Evolutionary conservation across 441 rosid species (phyloP).

Genomic region (Euphorbia celastroides): DNA sequence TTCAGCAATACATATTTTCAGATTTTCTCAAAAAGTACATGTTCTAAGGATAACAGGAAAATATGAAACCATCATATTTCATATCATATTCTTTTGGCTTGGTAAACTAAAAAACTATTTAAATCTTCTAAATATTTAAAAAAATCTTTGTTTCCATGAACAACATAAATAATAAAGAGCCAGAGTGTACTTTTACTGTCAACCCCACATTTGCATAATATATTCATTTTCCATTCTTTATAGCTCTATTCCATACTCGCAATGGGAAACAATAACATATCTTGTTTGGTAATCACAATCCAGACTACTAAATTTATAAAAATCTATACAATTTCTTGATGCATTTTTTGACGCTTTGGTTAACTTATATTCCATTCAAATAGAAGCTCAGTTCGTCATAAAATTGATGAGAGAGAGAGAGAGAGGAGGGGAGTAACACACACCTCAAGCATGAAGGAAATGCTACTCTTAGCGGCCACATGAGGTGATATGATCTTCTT

Average conservation of each 20-base stretch:
- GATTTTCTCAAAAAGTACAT: too few relatives aligned
- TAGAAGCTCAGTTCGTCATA: too few relatives aligned
- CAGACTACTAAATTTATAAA: too few relatives aligned
- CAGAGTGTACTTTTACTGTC: too few relatives aligned
- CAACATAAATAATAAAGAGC: neutral
- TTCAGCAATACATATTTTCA: too few relatives aligned
- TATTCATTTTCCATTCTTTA: neutral
- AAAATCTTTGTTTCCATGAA: neutral
- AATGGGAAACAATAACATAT: neutral
- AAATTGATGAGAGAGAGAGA: neutral
- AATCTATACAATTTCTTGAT: too few relatives aligned
- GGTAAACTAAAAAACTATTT: too few relatives aligned
- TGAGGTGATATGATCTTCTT: conserved; percentile 53
- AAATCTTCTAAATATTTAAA: too few relatives aligned
- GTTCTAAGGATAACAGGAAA: neutral
- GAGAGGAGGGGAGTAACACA: conserved; percentile 9
- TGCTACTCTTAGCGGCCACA: conserved; percentile 33
- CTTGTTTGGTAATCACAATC: neutral
- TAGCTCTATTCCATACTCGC: neutral
- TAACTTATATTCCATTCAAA: neutral
- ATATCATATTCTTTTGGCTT: neutral
- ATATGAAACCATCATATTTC: neutral
- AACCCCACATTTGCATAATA: neutral
- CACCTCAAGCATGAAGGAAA: conserved; percentile 86
- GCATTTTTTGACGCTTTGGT: neutral